Percentiles rank a stretch among this genome's conserved stretches.
Evolutionary conservation across 805 yeast genomes (phyloP).

Genomic region (Kluyveromyces dobzhanskii): DNA sequence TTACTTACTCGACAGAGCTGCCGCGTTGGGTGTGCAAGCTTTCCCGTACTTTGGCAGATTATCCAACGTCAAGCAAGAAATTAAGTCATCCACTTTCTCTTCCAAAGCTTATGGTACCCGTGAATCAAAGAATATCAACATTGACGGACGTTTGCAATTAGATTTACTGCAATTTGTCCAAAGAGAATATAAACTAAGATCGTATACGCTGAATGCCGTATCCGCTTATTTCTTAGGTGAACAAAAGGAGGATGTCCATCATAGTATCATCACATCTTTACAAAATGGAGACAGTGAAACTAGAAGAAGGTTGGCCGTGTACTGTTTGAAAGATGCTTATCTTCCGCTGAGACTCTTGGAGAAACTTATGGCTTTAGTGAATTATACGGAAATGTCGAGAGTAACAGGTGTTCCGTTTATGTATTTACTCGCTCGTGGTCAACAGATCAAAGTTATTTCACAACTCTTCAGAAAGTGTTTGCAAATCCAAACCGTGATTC

Average conservation of each 20-base stretch:
- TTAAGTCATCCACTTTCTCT: conserved; percentile 73
- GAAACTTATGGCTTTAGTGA: conserved; percentile 91
- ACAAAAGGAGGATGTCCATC: conserved; percentile 97
- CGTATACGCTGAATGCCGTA: conserved; percentile 91
- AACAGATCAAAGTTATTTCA: conserved; percentile 94
- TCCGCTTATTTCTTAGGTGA: conserved; percentile 90
- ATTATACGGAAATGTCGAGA: conserved; percentile 98
- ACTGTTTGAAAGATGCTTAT: conserved; percentile 94
- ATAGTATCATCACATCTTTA: conserved; percentile 88
- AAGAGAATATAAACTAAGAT: conserved; percentile 89
- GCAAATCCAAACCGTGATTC: conserved; percentile 78
- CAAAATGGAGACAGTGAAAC: conserved; percentile 92
- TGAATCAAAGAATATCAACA: conserved; percentile 83
- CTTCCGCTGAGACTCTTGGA: conserved; percentile 82
- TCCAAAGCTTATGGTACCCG: conserved; percentile 96
- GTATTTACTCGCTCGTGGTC: conserved; percentile 82
- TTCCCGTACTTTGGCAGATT: conserved; percentile 90
- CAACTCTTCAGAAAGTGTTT: conserved; percentile 91
- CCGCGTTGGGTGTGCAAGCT: conserved; percentile 48
- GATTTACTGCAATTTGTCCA: conserved; percentile 89
- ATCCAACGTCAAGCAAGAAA: conserved; percentile 57
- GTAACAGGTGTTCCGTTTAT: conserved; percentile 98
- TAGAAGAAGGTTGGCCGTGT: conserved; percentile 90
- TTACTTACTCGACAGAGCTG: conserved; percentile 80
- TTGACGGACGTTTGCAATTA: conserved; percentile 92